phyloP scores from a whole-genome alignment of 2,329 filamentous ascomycete genomes.

The Pseudogymnoascus sp. region DNA sequence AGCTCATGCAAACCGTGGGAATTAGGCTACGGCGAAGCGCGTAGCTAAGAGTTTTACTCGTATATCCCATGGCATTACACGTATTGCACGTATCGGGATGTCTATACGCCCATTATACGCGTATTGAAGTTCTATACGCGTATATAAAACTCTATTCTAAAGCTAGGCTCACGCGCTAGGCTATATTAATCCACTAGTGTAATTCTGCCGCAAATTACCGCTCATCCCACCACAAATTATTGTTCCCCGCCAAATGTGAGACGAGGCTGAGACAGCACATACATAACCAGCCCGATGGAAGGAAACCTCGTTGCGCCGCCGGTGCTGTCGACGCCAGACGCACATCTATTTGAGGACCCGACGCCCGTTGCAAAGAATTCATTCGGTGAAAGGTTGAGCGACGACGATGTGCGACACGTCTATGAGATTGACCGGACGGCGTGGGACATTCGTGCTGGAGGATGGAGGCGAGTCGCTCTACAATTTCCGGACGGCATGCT shows the following conservation, averaged over 20 bases:
- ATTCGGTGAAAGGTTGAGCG: slow-evolving; percentile 23
- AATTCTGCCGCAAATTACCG: not conserved
- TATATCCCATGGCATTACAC: not conserved
- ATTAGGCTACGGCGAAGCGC: not conserved
- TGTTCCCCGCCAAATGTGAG: slow-evolving; percentile 5
- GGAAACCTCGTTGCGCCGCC: slow-evolving; percentile 44
- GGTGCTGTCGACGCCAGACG: slow-evolving; percentile 57
- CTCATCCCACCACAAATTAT: slow-evolving; percentile 8
- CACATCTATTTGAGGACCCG: slow-evolving; percentile 49
- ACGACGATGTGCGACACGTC: slow-evolving; percentile 64
- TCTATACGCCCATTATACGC: not conserved
- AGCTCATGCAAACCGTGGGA: not conserved
- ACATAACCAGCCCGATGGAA: slow-evolving; percentile 33
- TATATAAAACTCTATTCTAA: not conserved
- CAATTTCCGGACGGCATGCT: slow-evolving; percentile 96
- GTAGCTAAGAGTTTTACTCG: not conserved
- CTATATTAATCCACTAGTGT: not conserved
- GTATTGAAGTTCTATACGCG: not conserved
- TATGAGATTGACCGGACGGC: slow-evolving; percentile 84
- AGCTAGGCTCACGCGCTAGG: not conserved
- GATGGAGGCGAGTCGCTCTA: slow-evolving; percentile 73
- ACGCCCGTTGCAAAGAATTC: slow-evolving; percentile 21
- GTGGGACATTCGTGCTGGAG: slow-evolving; percentile 61
- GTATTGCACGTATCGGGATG: not conserved
- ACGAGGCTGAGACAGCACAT: not conserved